Evolutionary conservation across 106 monocot species (phyloP).

Genomic region (Hemerocallis citrina): DNA sequence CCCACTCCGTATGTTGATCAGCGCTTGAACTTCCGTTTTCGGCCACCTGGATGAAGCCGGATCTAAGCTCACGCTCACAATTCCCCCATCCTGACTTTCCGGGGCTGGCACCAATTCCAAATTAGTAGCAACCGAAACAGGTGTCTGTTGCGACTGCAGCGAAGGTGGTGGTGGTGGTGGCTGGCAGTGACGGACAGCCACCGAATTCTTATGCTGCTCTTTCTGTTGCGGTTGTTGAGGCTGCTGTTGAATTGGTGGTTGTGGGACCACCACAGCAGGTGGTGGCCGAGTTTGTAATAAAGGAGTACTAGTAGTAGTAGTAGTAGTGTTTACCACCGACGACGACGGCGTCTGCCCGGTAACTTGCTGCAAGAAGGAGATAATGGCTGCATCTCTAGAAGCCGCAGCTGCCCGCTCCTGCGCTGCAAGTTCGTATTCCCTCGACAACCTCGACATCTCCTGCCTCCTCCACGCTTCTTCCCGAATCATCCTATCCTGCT

Average conservation of each 20-base stretch:
- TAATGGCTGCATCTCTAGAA: constrained; percentile 44
- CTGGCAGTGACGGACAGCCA: not conserved
- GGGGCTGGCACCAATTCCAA: not conserved
- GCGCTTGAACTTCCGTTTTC: constrained; percentile 60
- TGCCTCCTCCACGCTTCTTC: constrained; percentile 85
- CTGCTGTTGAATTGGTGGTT: not conserved
- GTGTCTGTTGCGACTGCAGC: not conserved
- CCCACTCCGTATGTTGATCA: constrained; percentile 53
- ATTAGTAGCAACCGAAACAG: no score
- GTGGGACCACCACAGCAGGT: not conserved
- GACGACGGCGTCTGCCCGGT: constrained; percentile 29
- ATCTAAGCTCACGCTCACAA: constrained; percentile 4
- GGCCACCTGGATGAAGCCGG: constrained; percentile 62
- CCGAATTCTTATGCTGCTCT: not conserved
- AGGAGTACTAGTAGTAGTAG: not conserved
- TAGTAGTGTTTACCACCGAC: not conserved
- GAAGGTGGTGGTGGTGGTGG: not conserved
- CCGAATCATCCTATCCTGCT: constrained; percentile 52
- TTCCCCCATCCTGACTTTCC: not conserved
- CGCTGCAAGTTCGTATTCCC: constrained; percentile 51
- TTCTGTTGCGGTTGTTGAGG: not conserved
- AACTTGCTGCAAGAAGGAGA: constrained; percentile 60
- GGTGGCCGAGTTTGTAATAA: not conserved
- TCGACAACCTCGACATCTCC: constrained; percentile 51
- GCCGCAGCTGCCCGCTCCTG: constrained; percentile 58